Percentiles rank a stretch among this genome's conserved stretches.
Evolutionary conservation across 208 protist genomes (phyloP).

Genomic region (Crithidia brevicula): DNA sequence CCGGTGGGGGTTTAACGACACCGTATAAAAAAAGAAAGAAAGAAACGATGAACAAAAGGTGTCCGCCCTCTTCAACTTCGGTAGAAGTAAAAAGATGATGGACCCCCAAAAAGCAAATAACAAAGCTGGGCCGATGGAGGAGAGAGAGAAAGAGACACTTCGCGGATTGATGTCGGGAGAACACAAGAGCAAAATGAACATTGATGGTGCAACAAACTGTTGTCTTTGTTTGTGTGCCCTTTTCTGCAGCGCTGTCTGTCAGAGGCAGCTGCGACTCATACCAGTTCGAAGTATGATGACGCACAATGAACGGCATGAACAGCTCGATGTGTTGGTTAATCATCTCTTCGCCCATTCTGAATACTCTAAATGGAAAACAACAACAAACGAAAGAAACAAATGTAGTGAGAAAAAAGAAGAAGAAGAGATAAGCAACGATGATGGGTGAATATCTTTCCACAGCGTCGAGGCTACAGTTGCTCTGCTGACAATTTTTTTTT

Average conservation of each 20-base stretch:
- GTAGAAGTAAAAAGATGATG: slow-evolving; percentile 3
- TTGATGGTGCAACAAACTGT: no score
- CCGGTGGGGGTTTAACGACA: not conserved
- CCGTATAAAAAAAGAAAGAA: slow-evolving; percentile 2
- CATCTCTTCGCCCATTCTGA: not conserved
- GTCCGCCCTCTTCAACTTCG: not conserved
- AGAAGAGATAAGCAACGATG: not conserved
- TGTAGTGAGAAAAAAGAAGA: not conserved
- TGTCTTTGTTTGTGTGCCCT: no score
- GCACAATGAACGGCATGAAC: no score
- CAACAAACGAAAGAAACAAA: slow-evolving; percentile 16
- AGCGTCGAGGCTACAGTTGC: no score
- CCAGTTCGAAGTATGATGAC: no score
- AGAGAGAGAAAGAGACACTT: not conserved
- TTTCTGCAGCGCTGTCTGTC: no score
- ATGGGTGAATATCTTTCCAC: not conserved
- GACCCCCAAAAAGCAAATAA: not conserved
- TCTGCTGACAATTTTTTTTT: no score
- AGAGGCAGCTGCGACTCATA: no score
- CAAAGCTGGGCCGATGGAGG: not conserved
- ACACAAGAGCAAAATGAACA: no score
- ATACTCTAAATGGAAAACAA: slow-evolving; percentile 21
- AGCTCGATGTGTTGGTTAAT: no score
- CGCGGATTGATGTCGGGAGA: no score
- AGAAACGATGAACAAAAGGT: slow-evolving; percentile 2